A percentile compares a stretch with the other conserved stretches of the same genome.
These are phyloP conservation scores for Cucumis melo DNA, from an alignment of 306 rosid species.

Conservation along the genomic window DNA sequence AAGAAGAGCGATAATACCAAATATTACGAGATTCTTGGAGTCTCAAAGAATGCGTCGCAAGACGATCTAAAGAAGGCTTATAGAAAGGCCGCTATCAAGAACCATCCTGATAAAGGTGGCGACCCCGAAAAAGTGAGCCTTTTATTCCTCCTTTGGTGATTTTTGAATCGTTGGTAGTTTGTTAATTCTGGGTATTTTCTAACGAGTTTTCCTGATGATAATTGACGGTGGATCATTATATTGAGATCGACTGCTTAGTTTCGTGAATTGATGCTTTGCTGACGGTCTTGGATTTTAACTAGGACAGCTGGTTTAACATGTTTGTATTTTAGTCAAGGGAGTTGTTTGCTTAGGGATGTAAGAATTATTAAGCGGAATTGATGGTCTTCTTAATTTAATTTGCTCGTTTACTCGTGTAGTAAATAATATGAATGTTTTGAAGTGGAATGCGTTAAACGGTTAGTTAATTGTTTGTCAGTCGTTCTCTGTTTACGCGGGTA, in stretches of 20 bases:
- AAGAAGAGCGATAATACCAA: slow-evolving; percentile 44
- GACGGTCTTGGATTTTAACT: not conserved
- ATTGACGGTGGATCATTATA: not conserved
- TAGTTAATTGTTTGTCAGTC: not conserved
- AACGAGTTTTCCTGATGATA: not conserved
- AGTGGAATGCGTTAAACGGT: not conserved
- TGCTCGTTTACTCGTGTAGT: not conserved
- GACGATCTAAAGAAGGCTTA: slow-evolving; percentile 54
- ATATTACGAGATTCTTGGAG: slow-evolving; percentile 42
- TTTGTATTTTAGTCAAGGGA: not conserved
- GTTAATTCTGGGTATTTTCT: not conserved
- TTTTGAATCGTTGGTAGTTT: not conserved
- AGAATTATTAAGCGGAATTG: not conserved
- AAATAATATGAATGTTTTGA: not conserved
- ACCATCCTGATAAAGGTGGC: slow-evolving; percentile 48
- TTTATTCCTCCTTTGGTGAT: not conserved
- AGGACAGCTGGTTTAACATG: not conserved
- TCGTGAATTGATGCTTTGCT: not conserved
- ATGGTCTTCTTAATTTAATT: not conserved
- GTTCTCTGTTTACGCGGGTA: not conserved
- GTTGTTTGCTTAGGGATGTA: not conserved
- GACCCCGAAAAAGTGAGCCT: slow-evolving; percentile 36
- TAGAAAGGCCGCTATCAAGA: slow-evolving; percentile 42
- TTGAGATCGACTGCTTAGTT: not conserved
- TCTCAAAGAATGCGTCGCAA: slow-evolving; percentile 36